Base-by-base conservation (phyloP, 1,139 yeast species). In the Entelexis paramagnoliae region DNA sequence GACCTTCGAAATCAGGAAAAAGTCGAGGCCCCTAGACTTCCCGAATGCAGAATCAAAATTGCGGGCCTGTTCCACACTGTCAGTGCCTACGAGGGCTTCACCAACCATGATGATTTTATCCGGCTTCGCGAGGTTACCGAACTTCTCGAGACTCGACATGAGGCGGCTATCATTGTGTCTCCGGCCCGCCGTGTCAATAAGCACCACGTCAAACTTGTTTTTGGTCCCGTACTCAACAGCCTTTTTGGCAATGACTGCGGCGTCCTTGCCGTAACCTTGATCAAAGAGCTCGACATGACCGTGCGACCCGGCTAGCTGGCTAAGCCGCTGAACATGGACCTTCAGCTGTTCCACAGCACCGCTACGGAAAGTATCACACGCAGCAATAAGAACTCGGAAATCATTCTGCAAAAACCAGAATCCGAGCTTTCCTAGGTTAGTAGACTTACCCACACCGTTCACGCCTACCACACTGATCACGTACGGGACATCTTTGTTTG, bases 21-120 rank as follows among this genome's bases (percentile, higher is more conserved):
- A 93, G 66, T 91, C 97, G 51, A 91, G 72, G 48, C 78, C 76
- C 53, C 97, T 73, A 46, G 76, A 78, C 55, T 82, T 81, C 14
- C 98, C 98, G 69, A 93, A 91, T 0, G 97, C 96, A 59, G 79
- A 79, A 65, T 91, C 89, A 69, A 91, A 91, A 65, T 91, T 89
- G 52, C 78, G 78, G 0, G 98, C 98, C 66, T 91, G 98, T 65
- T 85, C 87, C 5, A 91, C 96, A 1, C 96, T 87, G 65, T 91
- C 98, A 0, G 97, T 89, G 20, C 98, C 98, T 1, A 89, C 98
- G 46, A 91, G 73, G 0, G 98, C 98, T 67, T 91, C 98, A 43
- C 97, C 98, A 19, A 91, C 98, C 97, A 91, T 91, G 63, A 91
- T 88, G 63, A 91, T 89, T 68, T 86, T 89, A 68, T 91, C 93